Base-by-base conservation (phyloP, 2,329 filamentous ascomycete species). In the Dactylellina parvicollis region DNA sequence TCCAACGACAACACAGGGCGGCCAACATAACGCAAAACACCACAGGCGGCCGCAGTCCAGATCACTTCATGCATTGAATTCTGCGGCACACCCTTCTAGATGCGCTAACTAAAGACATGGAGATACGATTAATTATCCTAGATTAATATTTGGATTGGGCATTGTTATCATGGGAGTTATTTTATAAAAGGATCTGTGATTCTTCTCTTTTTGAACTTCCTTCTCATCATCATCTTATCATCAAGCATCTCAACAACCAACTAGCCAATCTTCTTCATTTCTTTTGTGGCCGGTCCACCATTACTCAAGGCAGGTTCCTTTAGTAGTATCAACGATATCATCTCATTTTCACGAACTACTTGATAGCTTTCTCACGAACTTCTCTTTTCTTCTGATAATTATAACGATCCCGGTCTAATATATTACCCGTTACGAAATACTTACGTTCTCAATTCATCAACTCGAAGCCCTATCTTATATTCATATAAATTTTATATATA, bases 301-400 rank as follows among this genome's bases (percentile, higher is more conserved):
- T 34, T 46, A 47, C 40, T 59, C 42, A 16, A 59, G 55, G 55
- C 55, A 47, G 55, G 55, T 47, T 47, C 55, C 55, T 59, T 46
- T n/a, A 59, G 18, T 24, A 34, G 5, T 59, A 14, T 20, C 32
- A 18, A n/a, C n/a, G n/a, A 36, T 34, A 18, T 12, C n/a, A n/a
- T 9, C 40, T 4, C 12, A 49, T 20, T 28, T 26, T n/a, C 7
- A 49, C 5, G 14, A 49, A 9, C 4, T 28, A n/a, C n/a, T n/a
- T n/a, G n/a, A n/a, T 49, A 7, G 10, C 16, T 20, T 50, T 18
- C 3, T 18, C 14, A 50, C 26, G 26, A 34, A 22, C 42, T 9
- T 28, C 16, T 24, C 4, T 24, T 26, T 47, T 22, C 14, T 22
- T 16, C 38, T 18, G 16, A 46, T 24, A 28, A 12, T 30, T 30